Evolutionary conservation across 176 grass and related monocot species (phyloP), one percentile per base, ranked within the genome.

Genomic region (maize (Zea mays)): DNA sequence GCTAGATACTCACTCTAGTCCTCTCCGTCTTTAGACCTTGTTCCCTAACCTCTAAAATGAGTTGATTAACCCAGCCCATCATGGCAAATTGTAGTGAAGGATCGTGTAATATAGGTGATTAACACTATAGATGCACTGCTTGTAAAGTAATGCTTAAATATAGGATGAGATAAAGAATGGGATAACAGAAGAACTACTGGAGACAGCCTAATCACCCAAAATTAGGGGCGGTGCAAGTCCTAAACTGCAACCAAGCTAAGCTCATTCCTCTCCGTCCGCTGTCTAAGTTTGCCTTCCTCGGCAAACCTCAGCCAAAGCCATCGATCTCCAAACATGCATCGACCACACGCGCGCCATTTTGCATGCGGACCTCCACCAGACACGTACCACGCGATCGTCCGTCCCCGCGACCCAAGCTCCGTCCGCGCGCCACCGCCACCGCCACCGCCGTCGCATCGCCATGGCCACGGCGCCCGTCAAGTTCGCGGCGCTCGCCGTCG

Each of bases 401-500:
- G 27, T 27, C 64, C 54, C 75, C 61, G 35, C 75, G 52, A 58
- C 69, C 15, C 49, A 36, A n/a, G 62, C 68, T 2, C 69, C 81
- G 16, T 41, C 4, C 52, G 50, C 59, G 74, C 79, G 61, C 85
- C 74, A 59, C 49, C 36, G 73, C 78, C 78, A 34, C 37, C 65
- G 45, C 78, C 78, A 40, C 37, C 65, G 45, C 44, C 40, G 20
- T 33, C 42, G 21, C 72, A 15, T 6, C 46, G 60, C 60, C 67
- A 84, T 88, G 81, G 76, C 76, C 70, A 6, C 81, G 86, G 77
- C 71, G 86, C 86, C 77, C 71, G 41, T 84, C 47, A 88, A 88
- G 86, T 8, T 88, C 47, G 81, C 69, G n/a, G 81, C 41, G n/a
- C 86, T 88, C 57, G 76, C 77, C 76, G 76, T n/a, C 40, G 71